phyloP scores from a whole-genome alignment of 805 yeast species.

The Candida boleticola region DNA sequence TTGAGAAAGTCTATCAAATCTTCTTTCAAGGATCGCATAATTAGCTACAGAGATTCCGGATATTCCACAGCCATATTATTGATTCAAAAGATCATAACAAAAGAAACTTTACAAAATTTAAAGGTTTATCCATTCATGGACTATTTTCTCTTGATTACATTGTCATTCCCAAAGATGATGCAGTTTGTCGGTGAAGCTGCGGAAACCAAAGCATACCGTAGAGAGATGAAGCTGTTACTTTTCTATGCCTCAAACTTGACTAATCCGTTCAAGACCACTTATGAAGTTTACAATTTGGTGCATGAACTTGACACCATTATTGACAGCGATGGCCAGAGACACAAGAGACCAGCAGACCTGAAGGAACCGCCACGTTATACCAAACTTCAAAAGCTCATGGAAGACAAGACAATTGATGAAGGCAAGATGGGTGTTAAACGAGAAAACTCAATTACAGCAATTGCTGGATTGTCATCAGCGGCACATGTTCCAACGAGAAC shows the following conservation, averaged over 20 bases:
- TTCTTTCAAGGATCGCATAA: slow-evolving; percentile 6
- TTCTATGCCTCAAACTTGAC: slow-evolving; percentile 9
- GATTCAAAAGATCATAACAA: slow-evolving; percentile 10
- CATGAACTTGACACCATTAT: slow-evolving; percentile 1
- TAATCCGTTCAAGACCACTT: slow-evolving; percentile 16
- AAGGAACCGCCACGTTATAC: background rate
- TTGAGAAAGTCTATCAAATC: slow-evolving; percentile 4
- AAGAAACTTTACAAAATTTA: slow-evolving; percentile 4
- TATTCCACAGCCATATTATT: slow-evolving; percentile 14
- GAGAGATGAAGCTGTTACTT: slow-evolving; percentile 10
- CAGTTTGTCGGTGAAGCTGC: slow-evolving; percentile 9
- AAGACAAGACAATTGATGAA: background rate
- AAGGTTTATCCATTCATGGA: slow-evolving; percentile 17
- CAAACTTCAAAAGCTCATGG: background rate
- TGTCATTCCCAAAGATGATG: slow-evolving; percentile 18
- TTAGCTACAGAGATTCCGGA: slow-evolving; percentile 10
- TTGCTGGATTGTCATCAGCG: background rate
- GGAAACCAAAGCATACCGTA: slow-evolving; percentile 7
- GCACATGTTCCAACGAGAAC: background rate
- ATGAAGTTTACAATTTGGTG: slow-evolving; percentile 16
- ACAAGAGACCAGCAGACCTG: background rate
- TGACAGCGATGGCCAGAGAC: background rate
- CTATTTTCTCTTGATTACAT: slow-evolving; percentile 14
- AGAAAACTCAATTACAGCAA: background rate
- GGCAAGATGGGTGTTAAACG: background rate